A percentile compares a stretch with the other conserved stretches of the same genome.
Conservation (phyloP, 495 filamentous ascomycete species). For the Penicillium diatomitis region DNA sequence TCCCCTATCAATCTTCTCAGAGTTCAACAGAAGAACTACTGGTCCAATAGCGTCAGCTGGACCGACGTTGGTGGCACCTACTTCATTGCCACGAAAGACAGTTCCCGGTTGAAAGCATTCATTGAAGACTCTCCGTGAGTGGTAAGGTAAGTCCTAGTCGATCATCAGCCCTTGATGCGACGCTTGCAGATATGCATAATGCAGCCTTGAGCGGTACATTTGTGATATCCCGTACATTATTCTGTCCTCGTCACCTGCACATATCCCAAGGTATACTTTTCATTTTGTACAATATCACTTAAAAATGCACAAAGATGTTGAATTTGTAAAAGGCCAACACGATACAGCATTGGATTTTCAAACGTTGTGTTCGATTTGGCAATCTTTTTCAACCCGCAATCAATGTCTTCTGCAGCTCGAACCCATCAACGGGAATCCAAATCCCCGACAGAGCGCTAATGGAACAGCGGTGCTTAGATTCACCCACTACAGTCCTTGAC, state of each 20-base stretch:
- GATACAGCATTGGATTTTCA: too few species aligned
- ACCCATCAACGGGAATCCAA: too few species aligned
- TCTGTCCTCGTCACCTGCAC: slow-evolving; percentile 8
- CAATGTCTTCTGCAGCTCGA: too few species aligned
- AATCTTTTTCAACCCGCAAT: too few species aligned
- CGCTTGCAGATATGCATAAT: background rate
- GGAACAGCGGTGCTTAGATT: too few species aligned
- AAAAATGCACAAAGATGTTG: slow-evolving; percentile 6
- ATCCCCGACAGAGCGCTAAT: too few species aligned
- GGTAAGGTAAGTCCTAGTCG: background rate
- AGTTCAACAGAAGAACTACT: slow-evolving; percentile 68
- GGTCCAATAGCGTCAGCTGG: slow-evolving; percentile 83
- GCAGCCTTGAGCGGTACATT: background rate
- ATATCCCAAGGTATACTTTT: slow-evolving; percentile 2
- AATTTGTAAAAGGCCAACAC: background rate
- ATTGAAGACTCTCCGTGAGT: slow-evolving; percentile 26
- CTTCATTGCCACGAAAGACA: slow-evolving; percentile 80
- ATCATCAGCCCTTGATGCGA: too few species aligned
- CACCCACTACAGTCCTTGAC: too few species aligned
- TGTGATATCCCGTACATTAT: slow-evolving; percentile 13
- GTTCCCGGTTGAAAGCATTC: slow-evolving; percentile 41
- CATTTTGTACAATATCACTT: slow-evolving; percentile 16
- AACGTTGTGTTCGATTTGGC: too few species aligned
- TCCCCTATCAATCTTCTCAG: slow-evolving; percentile 71
- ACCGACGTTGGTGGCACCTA: slow-evolving; percentile 74